Evolutionary conservation across 306 rosid species (phyloP), one percentile per base, ranked within the genome.

Genomic region (Cucurbita moschata): DNA sequence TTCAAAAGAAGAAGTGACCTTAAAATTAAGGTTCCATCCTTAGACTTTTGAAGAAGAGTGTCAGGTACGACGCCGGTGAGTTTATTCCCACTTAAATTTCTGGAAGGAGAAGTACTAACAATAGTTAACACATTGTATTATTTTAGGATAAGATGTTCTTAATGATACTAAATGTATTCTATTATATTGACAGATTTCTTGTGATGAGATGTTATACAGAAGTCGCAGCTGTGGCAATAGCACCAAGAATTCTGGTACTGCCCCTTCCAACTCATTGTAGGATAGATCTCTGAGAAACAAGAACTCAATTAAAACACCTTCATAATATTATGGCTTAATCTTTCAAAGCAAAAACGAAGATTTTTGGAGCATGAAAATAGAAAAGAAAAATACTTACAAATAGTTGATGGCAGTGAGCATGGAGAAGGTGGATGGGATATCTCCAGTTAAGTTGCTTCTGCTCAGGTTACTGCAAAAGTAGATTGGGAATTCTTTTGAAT

Each of bases 381-480:
- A 30, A 30, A 30, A 30, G 35, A 30, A 30, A 30, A 30, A 44
- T 38, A 77, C 90, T 86, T 75, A 88, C 90, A 88, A 51, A 11
- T 53, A 18, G 1, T 83, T 37, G 51, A 88, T 42, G 81, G 75
- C 68, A 5, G 71, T 46, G 71, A 88, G 90, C 23, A 26, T 73
- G 11, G 85, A 78, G 26, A 88, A 79, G 3, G 72, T 61, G 14
- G 66, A 63, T 53, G 72, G 1, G 39, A 88, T 78, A 39, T 39
- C 80, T 39, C 90, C 89, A 0, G 74, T 59, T 9, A 88, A 43
- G 73, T 80, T 83, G 77, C 85, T 80, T 1, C 86, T 78, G 49
- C 88, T 78, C 43, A 86, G 80, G 58, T 72, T 30, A 81, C 90
- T 86, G 57, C n/a, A 56, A 35, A 61, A 30, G 13, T 23, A 13